Evolutionary conservation across 1,284 basidiomycete genomes (phyloP).

Genomic region (Cryptococcus sp.): DNA sequence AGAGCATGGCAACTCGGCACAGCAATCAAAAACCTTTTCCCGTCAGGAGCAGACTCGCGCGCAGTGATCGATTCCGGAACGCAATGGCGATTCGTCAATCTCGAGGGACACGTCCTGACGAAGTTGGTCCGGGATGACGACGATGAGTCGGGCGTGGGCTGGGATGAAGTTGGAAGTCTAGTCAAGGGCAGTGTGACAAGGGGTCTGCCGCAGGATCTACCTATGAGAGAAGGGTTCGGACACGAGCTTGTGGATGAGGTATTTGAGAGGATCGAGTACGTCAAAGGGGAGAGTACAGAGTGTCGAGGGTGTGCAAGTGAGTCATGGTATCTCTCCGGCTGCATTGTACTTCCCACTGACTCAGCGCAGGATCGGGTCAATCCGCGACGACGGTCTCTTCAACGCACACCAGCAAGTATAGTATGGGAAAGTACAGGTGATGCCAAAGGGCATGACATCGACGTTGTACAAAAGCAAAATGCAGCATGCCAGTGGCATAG

Average conservation of each 20-base stretch:
- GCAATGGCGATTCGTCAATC: conserved; percentile 24
- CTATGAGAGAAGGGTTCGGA: conserved; percentile 30
- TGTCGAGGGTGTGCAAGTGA: conserved; percentile 12
- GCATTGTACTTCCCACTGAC: not conserved
- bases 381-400: too few species aligned
- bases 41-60: conserved; percentile 20
- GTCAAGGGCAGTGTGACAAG: conserved; percentile 19
- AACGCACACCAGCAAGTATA: too few species aligned
- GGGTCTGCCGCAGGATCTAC: conserved; percentile 28
- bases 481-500: too few species aligned
- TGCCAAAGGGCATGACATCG: too few species aligned
- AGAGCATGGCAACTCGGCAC: conserved; percentile 40
- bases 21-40: conserved; percentile 36
- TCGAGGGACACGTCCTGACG: conserved; percentile 27
- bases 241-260: conserved; percentile 16
- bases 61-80: conserved; percentile 16
- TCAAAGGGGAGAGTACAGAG: not conserved
- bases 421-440: too few species aligned
- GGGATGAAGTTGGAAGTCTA: conserved; percentile 22
- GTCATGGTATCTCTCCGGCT: not conserved
- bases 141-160: conserved; percentile 32
- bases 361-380: too few species aligned
- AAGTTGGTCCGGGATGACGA: conserved; percentile 28
- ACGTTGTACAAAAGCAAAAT: too few species aligned
- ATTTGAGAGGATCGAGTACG: conserved; percentile 12